A percentile compares a stretch with the other conserved stretches of the same genome.
Evolutionary conservation across 2,329 filamentous ascomycete genomes (phyloP).

Genomic region (Pestalotiopsis fici): DNA sequence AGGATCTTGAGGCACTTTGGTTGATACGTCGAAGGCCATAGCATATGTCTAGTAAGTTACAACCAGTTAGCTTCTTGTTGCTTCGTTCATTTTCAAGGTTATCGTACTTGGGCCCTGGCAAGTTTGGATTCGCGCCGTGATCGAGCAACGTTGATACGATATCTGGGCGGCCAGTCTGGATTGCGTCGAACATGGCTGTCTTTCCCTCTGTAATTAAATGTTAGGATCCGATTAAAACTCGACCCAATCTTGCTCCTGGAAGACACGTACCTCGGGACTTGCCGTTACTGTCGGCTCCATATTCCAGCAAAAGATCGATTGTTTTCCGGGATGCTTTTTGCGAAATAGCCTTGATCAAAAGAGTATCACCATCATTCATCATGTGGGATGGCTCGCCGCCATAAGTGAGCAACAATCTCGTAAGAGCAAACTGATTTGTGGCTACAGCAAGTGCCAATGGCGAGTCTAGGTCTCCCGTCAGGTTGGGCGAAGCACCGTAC

Average conservation of each 20-base stretch:
- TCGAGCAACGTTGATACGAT: slow-evolving; percentile 55
- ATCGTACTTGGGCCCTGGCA: slow-evolving; percentile 60
- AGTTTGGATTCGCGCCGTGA: slow-evolving; percentile 65
- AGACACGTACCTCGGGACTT: slow-evolving; percentile 45
- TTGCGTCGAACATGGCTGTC: slow-evolving; percentile 64
- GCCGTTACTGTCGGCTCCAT: slow-evolving; percentile 58
- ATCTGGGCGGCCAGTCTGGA: slow-evolving; percentile 56
- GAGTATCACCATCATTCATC: slow-evolving; percentile 58
- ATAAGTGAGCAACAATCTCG: slow-evolving; percentile 62
- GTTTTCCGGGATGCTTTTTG: slow-evolving; percentile 56
- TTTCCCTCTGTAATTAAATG: slow-evolving; percentile 47
- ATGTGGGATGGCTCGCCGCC: slow-evolving; percentile 58
- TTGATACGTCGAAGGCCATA: slow-evolving; percentile 66
- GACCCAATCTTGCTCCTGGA: no score
- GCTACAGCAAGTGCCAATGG: slow-evolving; percentile 53
- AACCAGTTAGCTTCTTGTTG: no score
- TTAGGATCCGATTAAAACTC: no score
- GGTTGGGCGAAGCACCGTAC: slow-evolving; percentile 63
- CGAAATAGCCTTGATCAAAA: slow-evolving; percentile 61
- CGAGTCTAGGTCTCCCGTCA: slow-evolving; percentile 53
- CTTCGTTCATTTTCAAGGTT: no score
- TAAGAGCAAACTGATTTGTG: slow-evolving; percentile 55
- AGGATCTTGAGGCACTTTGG: slow-evolving; percentile 59
- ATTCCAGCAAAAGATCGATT: slow-evolving; percentile 60
- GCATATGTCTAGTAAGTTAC: slow-evolving; percentile 45